Evolutionary conservation across 208 protist species (phyloP), one percentile per base, ranked within the genome.

Genomic region (Wallacemonas collosoma): DNA sequence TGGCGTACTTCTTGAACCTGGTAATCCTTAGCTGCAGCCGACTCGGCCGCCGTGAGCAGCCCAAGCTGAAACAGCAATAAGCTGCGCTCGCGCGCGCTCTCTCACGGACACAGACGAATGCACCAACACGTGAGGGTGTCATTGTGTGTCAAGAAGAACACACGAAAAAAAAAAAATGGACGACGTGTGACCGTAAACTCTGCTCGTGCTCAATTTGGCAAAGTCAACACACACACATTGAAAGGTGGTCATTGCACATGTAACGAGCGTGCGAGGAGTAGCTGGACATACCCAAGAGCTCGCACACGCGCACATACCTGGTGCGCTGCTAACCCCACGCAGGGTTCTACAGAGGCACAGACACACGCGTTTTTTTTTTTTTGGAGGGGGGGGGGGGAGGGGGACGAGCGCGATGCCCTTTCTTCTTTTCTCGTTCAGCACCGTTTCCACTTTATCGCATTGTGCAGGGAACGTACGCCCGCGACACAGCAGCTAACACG

Each of bases 21-120:
- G 66, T 89, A 15, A 80, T 89, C 47, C 63, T 89, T 1, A 80
- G 79, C 47, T 89, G 84, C 76, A 87, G 81, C 57, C 67, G 72
- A 17, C 73, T 89, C 2, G 81, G 84, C 2, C 41, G 65, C 39
- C 61, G 61, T 50, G 64, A 71, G 40, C 17, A 57, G 26, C 35
- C 45, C 15, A 53, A 55, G 53, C 6, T 26, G 48, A 69, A 76
- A n/a, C 44, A 74, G 2, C 54, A 72, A 14, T 55, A 41, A 68
- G 8, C 11, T 17, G 26, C 26, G 26, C 26, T 26, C 26, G 0
- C 26, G 26, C 26, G 26, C 26, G 26, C 26, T 26, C 0, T 26
- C 26, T 26, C 26, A 26, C 26, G 26, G 41, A 50, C 41, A 64
- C 35, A 64, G 14, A 47, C 38, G 26, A 26, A 26, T 26, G 41